phyloP scores from a whole-genome alignment of 805 yeast species.

The Metschnikowia dekortorum region DNA sequence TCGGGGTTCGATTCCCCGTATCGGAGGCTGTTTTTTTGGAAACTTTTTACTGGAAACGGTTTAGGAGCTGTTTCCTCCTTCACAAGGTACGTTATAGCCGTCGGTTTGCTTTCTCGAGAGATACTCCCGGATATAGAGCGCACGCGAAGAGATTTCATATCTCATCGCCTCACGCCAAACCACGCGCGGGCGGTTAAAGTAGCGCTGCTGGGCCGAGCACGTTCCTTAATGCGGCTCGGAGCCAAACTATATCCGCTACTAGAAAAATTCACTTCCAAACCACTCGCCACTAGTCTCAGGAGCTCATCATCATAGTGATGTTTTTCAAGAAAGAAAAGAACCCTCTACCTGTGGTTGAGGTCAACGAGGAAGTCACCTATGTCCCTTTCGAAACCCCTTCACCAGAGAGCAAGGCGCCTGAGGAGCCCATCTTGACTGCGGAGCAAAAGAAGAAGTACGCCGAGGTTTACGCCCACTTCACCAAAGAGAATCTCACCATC shows the following conservation, averaged over 20 bases:
- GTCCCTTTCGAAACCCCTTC: constrained; percentile 59
- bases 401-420: constrained; percentile 43
- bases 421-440: constrained; percentile 43
- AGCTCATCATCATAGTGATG: constrained; percentile 2
- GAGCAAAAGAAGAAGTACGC: constrained; percentile 59
- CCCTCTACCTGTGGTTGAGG: constrained; percentile 6
- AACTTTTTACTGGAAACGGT: no score
- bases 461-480: constrained; percentile 62
- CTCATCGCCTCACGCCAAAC: neutral
- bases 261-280: neutral
- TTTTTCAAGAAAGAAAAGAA: constrained; percentile 14
- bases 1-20: constrained; percentile 21
- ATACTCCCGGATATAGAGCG: no score
- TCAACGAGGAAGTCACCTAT: constrained; percentile 16
- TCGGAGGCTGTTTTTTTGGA: constrained; percentile 12
- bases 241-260: neutral
- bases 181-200: neutral
- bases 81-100: no score
- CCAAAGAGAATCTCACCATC: constrained; percentile 44
- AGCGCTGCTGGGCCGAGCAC: neutral
- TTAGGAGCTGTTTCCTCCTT: no score
- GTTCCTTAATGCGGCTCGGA: constrained; percentile 3
- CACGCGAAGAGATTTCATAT: neutral
- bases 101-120: no score
- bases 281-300: neutral